Base-by-base conservation (phyloP, 345 rosid species). In the Orychophragmus violaceus region DNA sequence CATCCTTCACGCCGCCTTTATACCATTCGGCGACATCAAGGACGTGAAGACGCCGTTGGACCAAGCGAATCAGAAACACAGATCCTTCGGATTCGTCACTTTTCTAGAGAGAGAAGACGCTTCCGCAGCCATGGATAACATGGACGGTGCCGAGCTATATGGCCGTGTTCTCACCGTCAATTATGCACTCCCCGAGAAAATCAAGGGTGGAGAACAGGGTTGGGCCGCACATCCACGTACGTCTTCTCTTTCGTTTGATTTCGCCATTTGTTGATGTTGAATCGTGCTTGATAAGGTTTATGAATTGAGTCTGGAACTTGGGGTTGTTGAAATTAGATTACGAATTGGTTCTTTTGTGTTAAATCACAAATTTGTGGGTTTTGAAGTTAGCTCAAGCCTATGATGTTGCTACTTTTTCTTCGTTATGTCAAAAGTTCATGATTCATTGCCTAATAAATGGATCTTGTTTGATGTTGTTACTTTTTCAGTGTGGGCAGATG, bases 221-320 rank as follows among this genome's bases (percentile, higher is more conserved):
- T 94, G 99, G 99, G 99, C 99, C 5, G 97, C 99, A 5, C 97
- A 94, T 74, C 97, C 99, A n/a, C 85, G 99, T 90, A 83, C 3
- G 90, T 81, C 32, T 49, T 33, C 27, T 22, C 39, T 25, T 18
- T 72, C 7, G 4, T 9, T 60, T 10, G n/a, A 21, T 10, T 48
- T 46, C 25, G 1, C 13, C 3, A 9, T 23, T 50, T 33, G 23
- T 1, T 64, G 36, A 42, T 13, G 18, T 25, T 46, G 52, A 71
- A 27, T 55, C 22, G 48, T 51, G 30, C 10, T 51, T 16, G 59
- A 12, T 49, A 3, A n/a, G 45, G 41, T 39, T 39, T 39, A 16
- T 42, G 48, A 39, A 5, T 28, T 14, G 19, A 14, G 45, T 18
- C 23, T 19, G 13, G 50, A 45, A 45, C 50, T 44, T 18, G 12